phyloP scores from a whole-genome alignment of 2,329 filamentous ascomycete species.

The Colletotrichum destructivum region DNA sequence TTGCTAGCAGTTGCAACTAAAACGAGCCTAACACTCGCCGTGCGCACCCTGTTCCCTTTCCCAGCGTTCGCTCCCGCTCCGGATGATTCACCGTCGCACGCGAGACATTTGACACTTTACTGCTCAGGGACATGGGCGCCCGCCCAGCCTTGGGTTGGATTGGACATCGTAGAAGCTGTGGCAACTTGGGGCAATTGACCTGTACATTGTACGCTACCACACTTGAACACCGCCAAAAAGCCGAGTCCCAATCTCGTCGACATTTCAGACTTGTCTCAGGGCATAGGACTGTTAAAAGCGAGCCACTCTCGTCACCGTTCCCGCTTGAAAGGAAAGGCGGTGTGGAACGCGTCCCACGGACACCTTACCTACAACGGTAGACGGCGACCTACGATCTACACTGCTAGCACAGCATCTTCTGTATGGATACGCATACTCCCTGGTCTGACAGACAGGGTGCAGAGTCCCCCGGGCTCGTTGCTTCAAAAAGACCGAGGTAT shows the following conservation, averaged over 20 bases:
- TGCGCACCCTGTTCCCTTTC: slow-evolving; percentile 31
- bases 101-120: slow-evolving; percentile 40
- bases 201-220: not conserved
- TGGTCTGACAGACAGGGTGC: not conserved
- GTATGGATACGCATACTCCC: slow-evolving; percentile 28
- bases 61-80: slow-evolving; percentile 39
- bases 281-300: not conserved
- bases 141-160: slow-evolving; percentile 24
- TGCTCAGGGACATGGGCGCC: slow-evolving; percentile 31
- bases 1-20: slow-evolving; percentile 39
- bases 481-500: slow-evolving; percentile 16
- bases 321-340: slow-evolving; percentile 31
- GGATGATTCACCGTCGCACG: slow-evolving; percentile 41
- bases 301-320: slow-evolving; percentile 5
- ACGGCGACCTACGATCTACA: slow-evolving; percentile 24
- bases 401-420: not conserved
- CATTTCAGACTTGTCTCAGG: slow-evolving; percentile 16
- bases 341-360: slow-evolving; percentile 28
- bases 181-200: slow-evolving; percentile 12
- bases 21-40: slow-evolving; percentile 37
- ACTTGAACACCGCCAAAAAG: slow-evolving; percentile 5
- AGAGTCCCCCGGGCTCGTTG: not conserved
- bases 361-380: slow-evolving; percentile 20
- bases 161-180: slow-evolving; percentile 6
- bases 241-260: slow-evolving; percentile 14